phyloP scores from a whole-genome alignment of 2,329 filamentous ascomycete genomes.

The Botrytis galanthina region DNA sequence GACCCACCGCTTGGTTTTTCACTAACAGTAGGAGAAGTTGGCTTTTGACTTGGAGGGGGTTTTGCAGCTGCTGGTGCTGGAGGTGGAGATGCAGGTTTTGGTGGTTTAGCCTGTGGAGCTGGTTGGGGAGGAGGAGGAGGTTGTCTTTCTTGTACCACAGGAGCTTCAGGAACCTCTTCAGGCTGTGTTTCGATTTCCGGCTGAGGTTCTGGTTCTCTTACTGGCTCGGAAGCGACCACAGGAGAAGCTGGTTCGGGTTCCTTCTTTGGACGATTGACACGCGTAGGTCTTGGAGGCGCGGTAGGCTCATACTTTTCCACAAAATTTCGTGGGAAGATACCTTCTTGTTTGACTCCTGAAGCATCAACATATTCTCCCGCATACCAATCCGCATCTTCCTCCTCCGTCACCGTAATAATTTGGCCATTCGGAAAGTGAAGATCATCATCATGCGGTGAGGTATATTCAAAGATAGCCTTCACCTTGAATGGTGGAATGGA shows the following conservation, averaged over 20 bases:
- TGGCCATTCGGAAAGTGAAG: slow-evolving; percentile 82
- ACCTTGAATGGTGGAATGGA: slow-evolving; percentile 78
- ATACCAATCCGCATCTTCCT: slow-evolving; percentile 94
- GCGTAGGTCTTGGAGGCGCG: slow-evolving; percentile 79
- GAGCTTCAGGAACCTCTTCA: slow-evolving; percentile 41
- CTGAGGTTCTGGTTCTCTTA: slow-evolving; percentile 38
- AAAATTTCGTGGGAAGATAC: slow-evolving; percentile 94
- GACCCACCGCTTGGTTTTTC: slow-evolving; percentile 76
- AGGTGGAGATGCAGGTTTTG: slow-evolving; percentile 38
- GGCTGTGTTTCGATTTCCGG: slow-evolving; percentile 41
- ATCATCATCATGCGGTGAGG: slow-evolving; percentile 90
- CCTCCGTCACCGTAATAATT: slow-evolving; percentile 88
- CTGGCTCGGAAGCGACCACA: slow-evolving; percentile 39
- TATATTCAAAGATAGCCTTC: slow-evolving; percentile 93
- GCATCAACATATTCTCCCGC: slow-evolving; percentile 81
- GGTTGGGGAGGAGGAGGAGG: slow-evolving; percentile 35
- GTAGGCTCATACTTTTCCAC: slow-evolving; percentile 94
- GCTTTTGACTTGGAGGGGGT: slow-evolving; percentile 41
- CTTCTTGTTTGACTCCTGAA: slow-evolving; percentile 70
- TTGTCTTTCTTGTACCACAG: slow-evolving; percentile 33
- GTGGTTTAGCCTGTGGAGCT: slow-evolving; percentile 40
- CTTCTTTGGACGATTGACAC: slow-evolving; percentile 67
- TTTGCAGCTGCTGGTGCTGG: slow-evolving; percentile 36
- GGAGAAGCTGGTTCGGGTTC: slow-evolving; percentile 39
- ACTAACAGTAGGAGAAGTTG: slow-evolving; percentile 58